phyloP scores from a whole-genome alignment of 2,329 filamentous ascomycete species.

The Knoxdaviesia capensis region DNA sequence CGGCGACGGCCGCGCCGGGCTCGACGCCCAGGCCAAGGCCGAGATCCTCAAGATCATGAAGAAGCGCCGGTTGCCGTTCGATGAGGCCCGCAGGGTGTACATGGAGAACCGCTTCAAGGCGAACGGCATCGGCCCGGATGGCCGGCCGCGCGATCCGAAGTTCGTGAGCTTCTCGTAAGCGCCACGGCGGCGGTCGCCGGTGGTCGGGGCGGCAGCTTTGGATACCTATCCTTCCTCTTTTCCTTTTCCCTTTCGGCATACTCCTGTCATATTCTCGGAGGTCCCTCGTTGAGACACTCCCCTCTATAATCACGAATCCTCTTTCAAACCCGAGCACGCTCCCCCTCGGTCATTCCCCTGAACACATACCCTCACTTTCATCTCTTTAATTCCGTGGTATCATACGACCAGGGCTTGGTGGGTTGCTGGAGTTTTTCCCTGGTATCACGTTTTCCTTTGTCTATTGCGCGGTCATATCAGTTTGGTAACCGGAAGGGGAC shows the following conservation, averaged over 20 bases:
- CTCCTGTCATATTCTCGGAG: too few species aligned
- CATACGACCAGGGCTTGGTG: too few species aligned
- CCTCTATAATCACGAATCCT: constrained; percentile 2
- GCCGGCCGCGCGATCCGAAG: constrained; percentile 75
- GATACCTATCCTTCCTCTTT: not conserved
- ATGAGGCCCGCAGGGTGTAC: constrained; percentile 72
- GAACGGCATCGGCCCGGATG: constrained; percentile 77
- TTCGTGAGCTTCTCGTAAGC: constrained; percentile 62
- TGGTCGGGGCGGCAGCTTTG: not conserved
- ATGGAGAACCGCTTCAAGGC: constrained; percentile 73
- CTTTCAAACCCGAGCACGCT: too few species aligned
- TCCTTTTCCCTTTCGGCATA: not conserved
- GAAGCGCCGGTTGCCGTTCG: constrained; percentile 60
- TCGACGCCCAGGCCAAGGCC: constrained; percentile 62
- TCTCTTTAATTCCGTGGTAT: too few species aligned
- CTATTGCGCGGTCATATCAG: too few species aligned
- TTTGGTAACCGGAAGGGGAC: too few species aligned
- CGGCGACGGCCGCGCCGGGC: constrained; percentile 58
- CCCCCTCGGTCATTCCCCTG: too few species aligned
- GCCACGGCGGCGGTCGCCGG: not conserved
- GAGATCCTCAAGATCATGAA: constrained; percentile 88
- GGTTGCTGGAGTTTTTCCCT: too few species aligned
- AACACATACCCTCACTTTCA: too few species aligned
- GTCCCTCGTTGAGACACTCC: too few species aligned
- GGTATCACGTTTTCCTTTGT: too few species aligned